phyloP scores from a whole-genome alignment of 257 asterid genomes.

The Rauvolfia tetraphylla region DNA sequence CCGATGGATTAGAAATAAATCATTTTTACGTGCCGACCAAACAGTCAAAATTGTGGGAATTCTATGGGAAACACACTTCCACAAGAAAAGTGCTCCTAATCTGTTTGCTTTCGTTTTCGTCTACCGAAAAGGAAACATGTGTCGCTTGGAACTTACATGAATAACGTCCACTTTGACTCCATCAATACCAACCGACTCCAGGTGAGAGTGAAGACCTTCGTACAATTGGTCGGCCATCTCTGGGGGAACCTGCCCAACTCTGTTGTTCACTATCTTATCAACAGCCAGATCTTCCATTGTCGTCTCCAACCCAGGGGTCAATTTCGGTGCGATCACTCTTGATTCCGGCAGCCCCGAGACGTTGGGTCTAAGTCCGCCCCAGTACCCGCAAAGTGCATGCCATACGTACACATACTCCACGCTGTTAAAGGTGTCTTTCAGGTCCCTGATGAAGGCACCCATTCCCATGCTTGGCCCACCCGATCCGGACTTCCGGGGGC shows the following conservation, averaged over 20 bases:
- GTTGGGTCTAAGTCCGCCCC: slow-evolving; percentile 88
- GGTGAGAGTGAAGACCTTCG: slow-evolving; percentile 84
- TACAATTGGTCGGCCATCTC: slow-evolving; percentile 53
- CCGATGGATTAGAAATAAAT: no score
- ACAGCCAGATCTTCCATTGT: slow-evolving; percentile 97
- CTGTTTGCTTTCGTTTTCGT: neutral
- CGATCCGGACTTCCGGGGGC: slow-evolving; percentile 39
- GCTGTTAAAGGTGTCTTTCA: slow-evolving; percentile 49
- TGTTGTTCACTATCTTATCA: slow-evolving; percentile 85
- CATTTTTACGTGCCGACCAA: slow-evolving; percentile 4
- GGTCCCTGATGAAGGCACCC: slow-evolving; percentile 73
- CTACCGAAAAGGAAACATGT: neutral
- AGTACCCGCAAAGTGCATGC: slow-evolving; percentile 96
- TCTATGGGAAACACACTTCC: neutral
- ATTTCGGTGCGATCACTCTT: slow-evolving; percentile 51
- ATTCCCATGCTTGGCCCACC: slow-evolving; percentile 55
- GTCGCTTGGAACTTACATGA: slow-evolving; percentile 43
- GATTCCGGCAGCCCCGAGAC: slow-evolving; percentile 57
- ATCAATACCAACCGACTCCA: slow-evolving; percentile 79
- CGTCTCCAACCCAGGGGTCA: slow-evolving; percentile 71
- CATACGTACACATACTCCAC: slow-evolving; percentile 87
- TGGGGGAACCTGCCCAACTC: slow-evolving; percentile 86
- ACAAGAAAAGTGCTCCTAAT: neutral
- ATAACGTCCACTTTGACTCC: slow-evolving; percentile 96
- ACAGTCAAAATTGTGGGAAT: neutral